Base-by-base conservation (phyloP, 305 asterid genomes). In the Fraxinus baroniana region DNA sequence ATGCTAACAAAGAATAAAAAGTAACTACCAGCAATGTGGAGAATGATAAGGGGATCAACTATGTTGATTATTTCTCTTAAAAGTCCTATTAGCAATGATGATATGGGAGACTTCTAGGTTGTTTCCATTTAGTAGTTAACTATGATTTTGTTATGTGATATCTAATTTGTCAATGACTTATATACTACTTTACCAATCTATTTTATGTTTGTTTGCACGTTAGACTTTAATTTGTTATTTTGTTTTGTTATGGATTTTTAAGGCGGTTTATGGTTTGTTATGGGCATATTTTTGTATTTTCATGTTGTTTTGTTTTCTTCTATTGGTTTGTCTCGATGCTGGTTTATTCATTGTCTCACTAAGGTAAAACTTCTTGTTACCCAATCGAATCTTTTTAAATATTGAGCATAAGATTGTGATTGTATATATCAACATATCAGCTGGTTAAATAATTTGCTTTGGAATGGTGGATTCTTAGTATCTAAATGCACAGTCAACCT, bases 321-420 rank as follows among this genome's bases (percentile, higher is more conserved):
- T 33, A 72, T 33, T 72, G 76, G 76, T 72, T 33, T 32, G 76
- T 72, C 76, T 72, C 35, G 76, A 72, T 17, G 76, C 49, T 35
- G 24, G 44, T 20, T 71, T 72, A 33, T 35, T 9, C 76, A 5
- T 72, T 2, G 41, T 17, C 76, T 33, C 49, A 15, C 26, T 72
- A 8, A 17, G 44, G 49, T 72, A 33, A 71, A n/a, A 72, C 22
- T 72, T n/a, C 41, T 70, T 15, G 39, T 6, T 70, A 70, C 37
- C 20, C 4, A 15, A 70, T 70, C 7, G 75, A 70, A 70, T 70
- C 75, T 30, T 70, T 70, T 30, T 5, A 32, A 70, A 30, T 17
- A 70, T 70, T 13, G 75, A 32, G 18, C 39, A 13, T n/a, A 35
- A 17, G 17, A 17, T 33, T 33, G 28, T 72, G 76, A 72, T n/a